Conservation (phyloP, 2,329 filamentous ascomycete genomes). For the Bipolaris victoriae region DNA sequence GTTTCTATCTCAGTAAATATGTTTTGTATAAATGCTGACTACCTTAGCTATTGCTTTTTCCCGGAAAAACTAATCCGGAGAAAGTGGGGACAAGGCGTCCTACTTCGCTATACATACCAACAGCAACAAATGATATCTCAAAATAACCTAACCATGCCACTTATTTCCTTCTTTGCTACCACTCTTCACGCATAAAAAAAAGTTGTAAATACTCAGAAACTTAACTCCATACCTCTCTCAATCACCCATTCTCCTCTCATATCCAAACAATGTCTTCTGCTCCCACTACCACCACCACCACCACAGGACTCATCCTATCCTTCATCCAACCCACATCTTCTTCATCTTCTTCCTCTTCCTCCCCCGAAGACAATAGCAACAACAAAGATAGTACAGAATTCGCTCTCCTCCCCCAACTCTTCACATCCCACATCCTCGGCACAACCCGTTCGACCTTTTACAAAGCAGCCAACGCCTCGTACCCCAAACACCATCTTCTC, state of each 20-base stretch:
- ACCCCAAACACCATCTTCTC: constrained; percentile 30
- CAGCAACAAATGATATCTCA: background rate
- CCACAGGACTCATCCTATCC: background rate
- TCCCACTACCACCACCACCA: background rate
- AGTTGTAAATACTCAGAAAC: background rate
- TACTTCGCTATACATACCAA: background rate
- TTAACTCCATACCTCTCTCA: no score
- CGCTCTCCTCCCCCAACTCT: background rate
- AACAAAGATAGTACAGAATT: background rate
- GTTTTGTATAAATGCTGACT: background rate
- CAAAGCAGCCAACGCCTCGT: constrained; percentile 27
- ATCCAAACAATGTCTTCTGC: background rate
- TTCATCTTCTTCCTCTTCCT: background rate
- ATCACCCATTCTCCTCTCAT: background rate
- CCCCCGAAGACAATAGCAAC: background rate
- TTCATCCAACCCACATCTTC: background rate
- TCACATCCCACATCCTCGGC: background rate
- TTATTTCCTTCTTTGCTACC: background rate
- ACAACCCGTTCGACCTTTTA: constrained; percentile 7
- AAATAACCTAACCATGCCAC: background rate
- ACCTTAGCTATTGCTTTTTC: background rate
- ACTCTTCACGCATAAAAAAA: background rate
- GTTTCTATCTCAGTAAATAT: background rate
- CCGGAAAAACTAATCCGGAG: constrained; percentile 1
- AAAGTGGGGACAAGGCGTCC: constrained; percentile 1